A percentile compares a stretch with the other conserved stretches of the same genome.
phyloP scores from a whole-genome alignment of 805 yeast species.

The Jamesozyma rosinii region DNA sequence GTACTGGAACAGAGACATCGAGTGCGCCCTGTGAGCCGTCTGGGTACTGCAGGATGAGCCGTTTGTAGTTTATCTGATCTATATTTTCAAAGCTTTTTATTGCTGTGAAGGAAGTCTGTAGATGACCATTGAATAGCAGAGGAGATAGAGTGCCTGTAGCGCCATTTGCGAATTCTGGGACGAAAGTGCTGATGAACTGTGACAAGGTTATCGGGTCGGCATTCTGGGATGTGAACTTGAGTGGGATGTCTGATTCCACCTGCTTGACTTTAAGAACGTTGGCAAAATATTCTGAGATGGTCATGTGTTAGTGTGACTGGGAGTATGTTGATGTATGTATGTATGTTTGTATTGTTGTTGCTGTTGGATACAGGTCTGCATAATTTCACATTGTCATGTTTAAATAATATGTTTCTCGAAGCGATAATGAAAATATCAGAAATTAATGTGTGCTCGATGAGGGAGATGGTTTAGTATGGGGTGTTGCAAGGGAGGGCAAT shows the following conservation, averaged over 20 bases:
- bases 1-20: conserved; percentile 45
- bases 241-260: background rate
- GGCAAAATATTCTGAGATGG: conserved; percentile 1
- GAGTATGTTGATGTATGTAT: too few relatives aligned
- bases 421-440: too few relatives aligned
- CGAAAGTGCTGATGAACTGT: conserved; percentile 28
- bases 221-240: background rate
- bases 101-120: conserved; percentile 63
- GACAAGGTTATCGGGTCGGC: conserved; percentile 11
- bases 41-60: conserved; percentile 42
- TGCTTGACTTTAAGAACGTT: conserved; percentile 6
- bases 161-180: conserved; percentile 39
- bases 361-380: too few relatives aligned
- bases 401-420: too few relatives aligned
- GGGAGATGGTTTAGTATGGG: too few relatives aligned
- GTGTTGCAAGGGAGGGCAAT: too few relatives aligned
- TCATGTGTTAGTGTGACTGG: too few relatives aligned
- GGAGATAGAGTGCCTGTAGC: conserved; percentile 47
- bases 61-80: conserved; percentile 52
- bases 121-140: conserved; percentile 50
- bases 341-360: too few relatives aligned
- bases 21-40: conserved; percentile 64
- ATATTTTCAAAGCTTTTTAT: conserved; percentile 35
- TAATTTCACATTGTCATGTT: too few relatives aligned
- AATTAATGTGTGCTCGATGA: too few relatives aligned